Conservation (phyloP, 2,329 filamentous ascomycete species). For the Teratosphaeriaceae sp. region DNA sequence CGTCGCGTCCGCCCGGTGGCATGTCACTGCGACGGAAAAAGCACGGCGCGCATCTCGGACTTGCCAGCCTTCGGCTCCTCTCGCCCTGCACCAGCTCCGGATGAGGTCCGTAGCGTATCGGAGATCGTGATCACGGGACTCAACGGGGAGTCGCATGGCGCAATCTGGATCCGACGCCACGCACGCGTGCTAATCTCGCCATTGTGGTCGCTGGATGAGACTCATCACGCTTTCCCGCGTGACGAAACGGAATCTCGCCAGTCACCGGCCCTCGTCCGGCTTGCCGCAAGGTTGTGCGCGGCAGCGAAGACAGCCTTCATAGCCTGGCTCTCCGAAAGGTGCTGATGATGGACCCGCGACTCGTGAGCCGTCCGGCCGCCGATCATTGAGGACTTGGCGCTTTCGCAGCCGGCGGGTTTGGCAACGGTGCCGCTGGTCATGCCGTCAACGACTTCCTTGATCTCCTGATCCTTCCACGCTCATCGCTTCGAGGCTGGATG, state of each 20-base stretch:
- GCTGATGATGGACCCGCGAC: not conserved
- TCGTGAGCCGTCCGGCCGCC: not conserved
- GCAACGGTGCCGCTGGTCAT: not conserved
- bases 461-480: not conserved
- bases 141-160: not conserved
- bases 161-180: not conserved
- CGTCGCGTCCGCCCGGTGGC: too few species aligned
- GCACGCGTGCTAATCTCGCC: not conserved
- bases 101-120: conserved; percentile 14
- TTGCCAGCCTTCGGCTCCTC: conserved; percentile 14
- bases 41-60: not conserved
- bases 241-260: not conserved
- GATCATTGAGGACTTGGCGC: not conserved
- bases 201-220: not conserved
- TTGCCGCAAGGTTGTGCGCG: too few species aligned
- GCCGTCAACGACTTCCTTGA: not conserved
- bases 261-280: too few species aligned
- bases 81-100: conserved; percentile 7
- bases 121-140: conserved; percentile 8
- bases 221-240: not conserved
- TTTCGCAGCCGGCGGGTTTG: not conserved
- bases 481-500: too few species aligned
- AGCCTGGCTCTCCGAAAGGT: not conserved
- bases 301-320: too few species aligned
- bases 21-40: not conserved